These are phyloP conservation scores for Cladorrhinum sp. DNA, from an alignment of 2,329 filamentous ascomycete species.

Conservation along the genomic window DNA sequence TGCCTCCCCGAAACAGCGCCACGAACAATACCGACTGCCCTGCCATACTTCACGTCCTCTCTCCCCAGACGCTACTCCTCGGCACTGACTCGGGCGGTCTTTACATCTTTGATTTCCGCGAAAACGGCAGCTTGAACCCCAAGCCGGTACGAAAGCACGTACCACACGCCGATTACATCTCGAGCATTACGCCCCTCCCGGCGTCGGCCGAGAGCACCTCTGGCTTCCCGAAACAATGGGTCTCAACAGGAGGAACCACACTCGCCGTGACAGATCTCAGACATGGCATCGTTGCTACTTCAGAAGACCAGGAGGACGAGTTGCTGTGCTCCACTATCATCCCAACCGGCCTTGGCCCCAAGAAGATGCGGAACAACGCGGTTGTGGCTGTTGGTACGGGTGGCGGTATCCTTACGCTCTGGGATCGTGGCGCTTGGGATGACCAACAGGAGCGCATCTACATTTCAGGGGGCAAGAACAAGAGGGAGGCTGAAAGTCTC, in stretches of 20 bases:
- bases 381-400: conserved; percentile 73
- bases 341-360: conserved; percentile 65
- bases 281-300: conserved; percentile 79
- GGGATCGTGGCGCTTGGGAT: conserved; percentile 93
- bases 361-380: conserved; percentile 63
- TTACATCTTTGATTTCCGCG: conserved; percentile 81
- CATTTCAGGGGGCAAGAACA: conserved; percentile 58
- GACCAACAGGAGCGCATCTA: conserved; percentile 89
- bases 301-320: conserved; percentile 94
- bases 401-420: conserved; percentile 81
- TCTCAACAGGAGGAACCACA: conserved; percentile 88
- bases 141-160: conserved; percentile 76
- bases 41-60: conserved; percentile 76
- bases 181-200: conserved; percentile 79
- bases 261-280: conserved; percentile 86
- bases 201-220: conserved; percentile 77
- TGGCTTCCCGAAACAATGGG: conserved; percentile 90
- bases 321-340: conserved; percentile 79
- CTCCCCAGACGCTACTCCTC: conserved; percentile 82
- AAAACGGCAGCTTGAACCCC: conserved; percentile 50
- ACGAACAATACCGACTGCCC: conserved; percentile 61
- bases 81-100: conserved; percentile 87
- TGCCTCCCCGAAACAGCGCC: conserved; percentile 57
- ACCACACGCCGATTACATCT: conserved; percentile 91
- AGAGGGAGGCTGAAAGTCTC: conserved; percentile 67